A percentile compares a stretch with the other conserved stretches of the same genome.
Conservation (phyloP, 2,329 filamentous ascomycete genomes). For the Dactylellina cionopaga region DNA sequence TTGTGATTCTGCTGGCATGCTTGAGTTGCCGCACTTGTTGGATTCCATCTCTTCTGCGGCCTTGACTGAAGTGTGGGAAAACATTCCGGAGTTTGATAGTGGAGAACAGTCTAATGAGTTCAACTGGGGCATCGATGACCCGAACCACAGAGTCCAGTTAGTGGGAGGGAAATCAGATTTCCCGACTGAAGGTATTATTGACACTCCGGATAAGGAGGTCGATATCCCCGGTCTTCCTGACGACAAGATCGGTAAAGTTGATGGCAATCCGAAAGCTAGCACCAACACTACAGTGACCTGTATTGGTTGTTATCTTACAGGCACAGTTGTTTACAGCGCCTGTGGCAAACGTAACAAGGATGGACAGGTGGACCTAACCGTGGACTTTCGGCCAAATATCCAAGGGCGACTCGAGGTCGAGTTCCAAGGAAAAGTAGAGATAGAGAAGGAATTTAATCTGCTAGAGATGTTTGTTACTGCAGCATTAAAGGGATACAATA, state of each 20-base stretch:
- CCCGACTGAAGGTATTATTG: background rate
- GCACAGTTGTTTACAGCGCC: conserved; percentile 8
- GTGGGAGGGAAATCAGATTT: too few relatives aligned
- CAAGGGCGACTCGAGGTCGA: conserved; percentile 7
- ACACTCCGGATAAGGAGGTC: background rate
- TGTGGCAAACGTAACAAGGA: conserved; percentile 4
- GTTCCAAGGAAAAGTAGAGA: background rate
- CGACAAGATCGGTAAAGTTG: too few relatives aligned
- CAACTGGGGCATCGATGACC: conserved; percentile 15
- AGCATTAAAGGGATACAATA: background rate
- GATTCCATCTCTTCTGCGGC: conserved; percentile 4
- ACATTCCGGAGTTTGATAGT: conserved; percentile 11
- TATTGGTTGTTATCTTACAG: conserved; percentile 22
- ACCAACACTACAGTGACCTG: too few relatives aligned
- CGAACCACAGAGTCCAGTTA: background rate
- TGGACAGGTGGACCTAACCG: background rate
- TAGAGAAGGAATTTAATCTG: conserved; percentile 15
- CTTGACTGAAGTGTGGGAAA: background rate
- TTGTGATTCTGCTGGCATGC: background rate
- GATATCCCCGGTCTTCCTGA: background rate
- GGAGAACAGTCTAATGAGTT: background rate
- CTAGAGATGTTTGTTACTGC: background rate
- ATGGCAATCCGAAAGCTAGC: too few relatives aligned
- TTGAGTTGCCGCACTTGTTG: background rate
- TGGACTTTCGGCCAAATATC: conserved; percentile 16